Evolutionary conservation across 495 filamentous ascomycete species (phyloP).

Genomic region (Lepraria neglecta): DNA sequence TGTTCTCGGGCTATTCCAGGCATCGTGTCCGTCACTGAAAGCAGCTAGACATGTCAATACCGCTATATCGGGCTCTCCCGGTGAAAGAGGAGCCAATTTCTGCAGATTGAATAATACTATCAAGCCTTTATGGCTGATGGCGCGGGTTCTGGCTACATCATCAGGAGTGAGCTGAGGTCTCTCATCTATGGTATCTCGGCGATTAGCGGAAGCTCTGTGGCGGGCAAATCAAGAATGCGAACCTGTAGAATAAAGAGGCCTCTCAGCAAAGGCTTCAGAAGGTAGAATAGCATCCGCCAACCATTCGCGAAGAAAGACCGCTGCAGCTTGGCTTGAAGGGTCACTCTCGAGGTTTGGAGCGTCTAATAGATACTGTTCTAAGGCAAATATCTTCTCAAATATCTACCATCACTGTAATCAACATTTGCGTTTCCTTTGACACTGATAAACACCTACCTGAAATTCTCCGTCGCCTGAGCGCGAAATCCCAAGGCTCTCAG

Average conservation of each 20-base stretch:
- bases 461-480: not conserved
- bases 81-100: not conserved
- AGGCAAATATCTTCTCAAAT: slow-evolving; percentile 2
- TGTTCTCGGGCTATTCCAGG: slow-evolving; percentile 47
- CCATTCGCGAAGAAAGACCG: slow-evolving; percentile 16
- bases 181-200: not conserved
- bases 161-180: slow-evolving; percentile 8
- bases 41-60: slow-evolving; percentile 36
- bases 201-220: not conserved
- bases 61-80: slow-evolving; percentile 29
- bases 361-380: slow-evolving; percentile 13
- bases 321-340: not conserved
- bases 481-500: not conserved
- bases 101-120: slow-evolving; percentile 16
- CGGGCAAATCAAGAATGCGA: not conserved
- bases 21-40: slow-evolving; percentile 46
- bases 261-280: slow-evolving; percentile 20
- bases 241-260: slow-evolving; percentile 23
- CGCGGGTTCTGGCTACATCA: slow-evolving; percentile 14
- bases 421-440: not conserved
- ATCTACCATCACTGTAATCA: not conserved
- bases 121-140: slow-evolving; percentile 14
- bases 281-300: slow-evolving; percentile 18
- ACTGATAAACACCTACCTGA: not conserved
- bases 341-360: not conserved